Evolutionary conservation across 192 early-diverging fungal genomes (phyloP), one percentile per base, ranked within the genome.

Genomic region (Entomortierella chlamydospora): DNA sequence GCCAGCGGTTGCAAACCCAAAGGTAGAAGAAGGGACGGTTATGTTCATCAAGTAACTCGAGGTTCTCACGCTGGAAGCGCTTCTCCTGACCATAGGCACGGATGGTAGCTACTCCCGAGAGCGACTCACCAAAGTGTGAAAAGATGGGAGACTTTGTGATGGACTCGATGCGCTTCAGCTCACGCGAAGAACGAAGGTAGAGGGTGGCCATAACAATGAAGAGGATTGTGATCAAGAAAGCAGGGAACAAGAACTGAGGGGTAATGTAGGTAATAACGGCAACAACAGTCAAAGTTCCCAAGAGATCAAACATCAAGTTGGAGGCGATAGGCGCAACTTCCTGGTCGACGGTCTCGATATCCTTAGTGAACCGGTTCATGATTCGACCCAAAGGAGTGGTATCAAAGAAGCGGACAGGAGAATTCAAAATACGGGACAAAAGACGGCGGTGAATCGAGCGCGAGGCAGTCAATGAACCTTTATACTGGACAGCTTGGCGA

Each of bases 131-230:
- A 68, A 97, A 95, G 57, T 93, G 88, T 17, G 94, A 89, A 61
- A 94, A 91, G 18, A 96, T 79, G 22, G 76, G 76, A 2, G 76
- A 79, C 57, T 79, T 79, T 13, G 67, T 70, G 26, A 79, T 70
- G 12, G 82, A 79, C n/a, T 82, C 93, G 28, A 98, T 81, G 22
- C 97, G 90, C 85, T 97, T 96, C 66, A 97, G 84, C 82, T 98
- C 97, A 51, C 97, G 89, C 3, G 94, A 93, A 0, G 91, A 83
- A 20, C 84, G 84, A 25, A 95, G 78, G 73, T 95, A 97, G 51
- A 88, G 87, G 0, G 72, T 62, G 43, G 88, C 89, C 53, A 96
- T 82, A 41, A 85, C 64, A 11, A 85, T 72, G 70, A 93, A 95
- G 15, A 91, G 10, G 22, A 82, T 82, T 66, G 70, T 67, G 61